Evolutionary conservation across 1,284 basidiomycete genomes (phyloP).

Genomic region (Ustilago sp.): DNA sequence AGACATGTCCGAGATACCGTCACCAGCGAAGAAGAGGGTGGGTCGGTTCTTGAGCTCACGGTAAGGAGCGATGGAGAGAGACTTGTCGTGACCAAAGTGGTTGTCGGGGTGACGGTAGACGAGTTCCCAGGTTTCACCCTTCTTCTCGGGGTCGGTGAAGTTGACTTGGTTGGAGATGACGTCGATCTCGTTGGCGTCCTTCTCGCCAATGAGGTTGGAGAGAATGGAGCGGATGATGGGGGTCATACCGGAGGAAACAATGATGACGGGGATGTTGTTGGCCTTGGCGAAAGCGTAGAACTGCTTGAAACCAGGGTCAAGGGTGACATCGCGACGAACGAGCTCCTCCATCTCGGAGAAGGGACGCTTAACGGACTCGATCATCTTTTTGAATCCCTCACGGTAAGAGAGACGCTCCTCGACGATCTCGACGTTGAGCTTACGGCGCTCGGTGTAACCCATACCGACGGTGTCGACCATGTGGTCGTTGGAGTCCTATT

Average conservation of each 20-base stretch:
- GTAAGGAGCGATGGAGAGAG: constrained; percentile 66
- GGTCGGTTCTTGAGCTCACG: constrained; percentile 65
- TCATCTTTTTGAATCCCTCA: constrained; percentile 68
- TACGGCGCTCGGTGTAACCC: constrained; percentile 68
- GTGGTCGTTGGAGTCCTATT: constrained; percentile 68
- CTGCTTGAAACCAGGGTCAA: constrained; percentile 69
- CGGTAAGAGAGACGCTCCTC: constrained; percentile 64
- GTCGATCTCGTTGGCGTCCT: constrained; percentile 67
- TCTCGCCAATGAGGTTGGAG: constrained; percentile 67
- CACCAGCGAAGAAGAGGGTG: constrained; percentile 68
- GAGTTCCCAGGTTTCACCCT: constrained; percentile 66
- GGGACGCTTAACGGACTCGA: constrained; percentile 65
- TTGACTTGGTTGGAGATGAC: constrained; percentile 68
- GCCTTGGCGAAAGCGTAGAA: constrained; percentile 68
- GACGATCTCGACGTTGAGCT: constrained; percentile 68
- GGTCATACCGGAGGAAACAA: constrained; percentile 68
- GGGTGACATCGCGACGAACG: constrained; percentile 64
- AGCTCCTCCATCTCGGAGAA: constrained; percentile 67
- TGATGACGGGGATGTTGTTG: constrained; percentile 67
- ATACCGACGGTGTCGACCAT: constrained; percentile 69
- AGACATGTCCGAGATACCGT: constrained; percentile 69
- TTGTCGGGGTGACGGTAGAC: constrained; percentile 69
- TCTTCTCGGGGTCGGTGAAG: constrained; percentile 66
- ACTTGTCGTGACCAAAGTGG: constrained; percentile 68
- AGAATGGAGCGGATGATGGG: constrained; percentile 68